Evolutionary conservation across 2,329 filamentous ascomycete species (phyloP), one percentile per base, ranked within the genome.

Genomic region (Volutella citrinella): DNA sequence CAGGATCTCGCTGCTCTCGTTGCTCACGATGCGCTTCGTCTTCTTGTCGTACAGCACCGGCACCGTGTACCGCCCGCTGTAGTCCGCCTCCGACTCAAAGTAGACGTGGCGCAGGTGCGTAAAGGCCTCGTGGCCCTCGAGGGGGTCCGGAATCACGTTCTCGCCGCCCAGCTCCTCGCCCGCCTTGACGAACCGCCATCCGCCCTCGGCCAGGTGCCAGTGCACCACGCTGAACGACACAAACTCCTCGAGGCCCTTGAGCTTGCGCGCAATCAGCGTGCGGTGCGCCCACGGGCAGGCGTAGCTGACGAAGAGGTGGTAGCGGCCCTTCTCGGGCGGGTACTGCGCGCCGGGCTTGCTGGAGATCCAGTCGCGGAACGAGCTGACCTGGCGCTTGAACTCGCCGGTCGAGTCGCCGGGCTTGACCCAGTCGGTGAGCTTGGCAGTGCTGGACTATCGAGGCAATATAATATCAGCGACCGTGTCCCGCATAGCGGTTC

Each of bases 271-370:
- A 49, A 97, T 95, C 46, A 97, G 72, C 0, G 88, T 84, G 26
- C 93, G 82, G 56, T 88, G 87, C 6, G 91, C 90, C 90, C 90
- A 96, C 5, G 90, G 90, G 63, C 90, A 96, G 7, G 90, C 90
- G 64, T 95, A 95, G 54, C 84, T 91, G 48, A 95, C 84, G 59
- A 91, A 98, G 51, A 98, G 79, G 65, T 98, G 93, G 61, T 98
- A 98, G 36, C 93, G 77, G 33, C 77, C 87, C 65, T 87, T 87
- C 66, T 97, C 91, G 1, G 88, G 77, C 6, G 88, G 85, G 51
- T 89, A 96, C 60, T 82, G 66, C 6, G 87, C 83, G 25, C 77
- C 82, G 2, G 78, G 64, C 49, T 87, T 78, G 43, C 74, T 77
- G 19, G 84, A 87, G 61, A 95, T 85, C 62, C 70, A 86, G 61